phyloP scores from a whole-genome alignment of 257 asterid genomes.

The Eustoma russellianum region DNA sequence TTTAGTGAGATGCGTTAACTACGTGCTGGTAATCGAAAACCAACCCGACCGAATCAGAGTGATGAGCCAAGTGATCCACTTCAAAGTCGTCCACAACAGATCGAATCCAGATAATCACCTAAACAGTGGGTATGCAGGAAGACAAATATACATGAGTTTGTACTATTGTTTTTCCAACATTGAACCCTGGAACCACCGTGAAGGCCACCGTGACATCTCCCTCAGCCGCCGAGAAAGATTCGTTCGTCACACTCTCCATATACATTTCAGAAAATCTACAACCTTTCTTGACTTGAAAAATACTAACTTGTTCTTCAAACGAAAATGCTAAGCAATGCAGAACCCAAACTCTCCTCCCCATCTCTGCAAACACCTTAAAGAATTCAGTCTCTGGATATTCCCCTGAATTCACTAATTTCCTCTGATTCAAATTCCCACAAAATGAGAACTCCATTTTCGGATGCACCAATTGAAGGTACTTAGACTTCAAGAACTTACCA shows the following conservation, averaged over 20 bases:
- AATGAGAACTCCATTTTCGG: slow-evolving; percentile 94
- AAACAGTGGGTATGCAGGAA: slow-evolving; percentile 25
- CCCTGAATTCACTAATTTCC: slow-evolving; percentile 61
- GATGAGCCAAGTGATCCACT: background rate
- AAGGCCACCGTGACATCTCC: slow-evolving; percentile 60
- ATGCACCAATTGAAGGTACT: slow-evolving; percentile 69
- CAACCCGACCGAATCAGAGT: too few species aligned
- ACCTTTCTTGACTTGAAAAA: slow-evolving; percentile 44
- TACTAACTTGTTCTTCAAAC: slow-evolving; percentile 40
- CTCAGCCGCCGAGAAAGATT: slow-evolving; percentile 36
- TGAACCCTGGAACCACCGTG: slow-evolving; percentile 92
- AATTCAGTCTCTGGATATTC: slow-evolving; percentile 82
- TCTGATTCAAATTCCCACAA: slow-evolving; percentile 73
- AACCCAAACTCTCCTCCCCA: slow-evolving; percentile 91
- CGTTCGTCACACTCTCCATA: slow-evolving; percentile 79
- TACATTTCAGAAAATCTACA: slow-evolving; percentile 65
- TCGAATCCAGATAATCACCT: slow-evolving; percentile 8
- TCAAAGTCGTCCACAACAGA: background rate
- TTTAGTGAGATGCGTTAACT: too few species aligned
- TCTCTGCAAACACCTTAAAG: slow-evolving; percentile 71
- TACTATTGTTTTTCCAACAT: slow-evolving; percentile 62
- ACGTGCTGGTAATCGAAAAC: too few species aligned
- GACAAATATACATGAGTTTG: slow-evolving; percentile 83
- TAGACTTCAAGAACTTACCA: slow-evolving; percentile 59
- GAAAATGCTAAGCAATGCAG: slow-evolving; percentile 64